Conservation (phyloP, 495 filamentous ascomycete species). For the Podospora didyma region DNA sequence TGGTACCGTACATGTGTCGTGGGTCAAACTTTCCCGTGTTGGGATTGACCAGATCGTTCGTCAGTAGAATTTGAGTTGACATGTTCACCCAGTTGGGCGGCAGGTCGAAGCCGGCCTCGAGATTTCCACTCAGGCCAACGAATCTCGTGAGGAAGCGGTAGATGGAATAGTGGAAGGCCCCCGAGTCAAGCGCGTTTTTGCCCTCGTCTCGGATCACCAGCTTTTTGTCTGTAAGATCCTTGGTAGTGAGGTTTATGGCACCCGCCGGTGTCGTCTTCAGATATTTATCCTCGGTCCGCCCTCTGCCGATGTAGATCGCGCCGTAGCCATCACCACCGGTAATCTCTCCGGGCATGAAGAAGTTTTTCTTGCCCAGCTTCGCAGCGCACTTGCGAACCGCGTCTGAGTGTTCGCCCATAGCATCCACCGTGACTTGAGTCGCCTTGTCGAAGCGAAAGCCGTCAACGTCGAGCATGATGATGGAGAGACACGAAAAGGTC, state of each 20-base stretch:
- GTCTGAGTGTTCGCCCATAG: conserved; percentile 52
- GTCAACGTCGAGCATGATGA: conserved; percentile 61
- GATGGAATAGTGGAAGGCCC: conserved; percentile 64
- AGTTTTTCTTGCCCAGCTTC: conserved; percentile 55
- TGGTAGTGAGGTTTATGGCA: conserved; percentile 54
- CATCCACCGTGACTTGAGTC: conserved; percentile 58
- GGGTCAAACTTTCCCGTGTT: conserved; percentile 68
- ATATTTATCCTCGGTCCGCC: conserved; percentile 53
- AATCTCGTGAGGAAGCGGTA: conserved; percentile 66
- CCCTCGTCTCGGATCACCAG: conserved; percentile 39
- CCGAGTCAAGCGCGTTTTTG: conserved; percentile 55
- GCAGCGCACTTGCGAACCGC: conserved; percentile 52
- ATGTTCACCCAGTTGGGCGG: conserved; percentile 58
- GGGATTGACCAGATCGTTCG: conserved; percentile 62
- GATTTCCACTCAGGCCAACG: conserved; percentile 57
- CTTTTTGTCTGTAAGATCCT: conserved; percentile 48
- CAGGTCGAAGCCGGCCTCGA: conserved; percentile 54
- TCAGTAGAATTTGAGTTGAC: conserved; percentile 59
- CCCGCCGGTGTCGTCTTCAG: conserved; percentile 46
- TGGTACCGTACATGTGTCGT: conserved; percentile 60
- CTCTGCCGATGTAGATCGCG: conserved; percentile 60
- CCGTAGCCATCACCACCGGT: conserved; percentile 58
- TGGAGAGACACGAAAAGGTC: conserved; percentile 60
- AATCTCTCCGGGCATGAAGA: conserved; percentile 62
- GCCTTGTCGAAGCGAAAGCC: conserved; percentile 67